Percentiles rank a stretch among this genome's conserved stretches.
phyloP scores from a whole-genome alignment of 73 alveolate genomes.

The Effrenium voratum region DNA sequence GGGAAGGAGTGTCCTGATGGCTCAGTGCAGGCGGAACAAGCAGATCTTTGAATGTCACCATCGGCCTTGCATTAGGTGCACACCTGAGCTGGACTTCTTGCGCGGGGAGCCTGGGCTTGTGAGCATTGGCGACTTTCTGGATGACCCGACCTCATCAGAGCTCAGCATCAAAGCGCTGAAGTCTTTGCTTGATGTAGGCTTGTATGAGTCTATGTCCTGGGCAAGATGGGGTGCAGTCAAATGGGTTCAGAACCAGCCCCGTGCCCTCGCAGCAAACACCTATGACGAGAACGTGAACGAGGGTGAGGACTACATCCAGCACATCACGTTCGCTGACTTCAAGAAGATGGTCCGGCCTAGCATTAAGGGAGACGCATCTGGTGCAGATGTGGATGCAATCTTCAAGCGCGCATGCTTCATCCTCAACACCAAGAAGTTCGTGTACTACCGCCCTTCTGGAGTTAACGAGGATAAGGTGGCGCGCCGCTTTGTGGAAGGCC shows the following conservation, averaged over 20 bases:
- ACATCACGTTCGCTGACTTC: too few relatives aligned
- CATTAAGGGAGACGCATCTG: too few relatives aligned
- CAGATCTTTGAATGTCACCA: neutral
- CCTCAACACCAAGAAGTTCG: too few relatives aligned
- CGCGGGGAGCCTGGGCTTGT: neutral
- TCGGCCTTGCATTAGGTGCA: neutral
- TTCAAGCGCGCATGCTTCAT: too few relatives aligned
- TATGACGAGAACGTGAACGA: neutral
- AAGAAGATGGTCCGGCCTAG: too few relatives aligned
- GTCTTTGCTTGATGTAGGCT: neutral
- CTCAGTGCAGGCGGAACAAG: neutral
- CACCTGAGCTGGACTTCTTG: neutral
- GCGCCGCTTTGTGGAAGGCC: too few relatives aligned
- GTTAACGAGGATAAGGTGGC: too few relatives aligned
- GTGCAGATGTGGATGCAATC: too few relatives aligned
- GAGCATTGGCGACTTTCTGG: constrained; percentile 9
- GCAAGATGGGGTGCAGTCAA: neutral
- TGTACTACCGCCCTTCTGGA: too few relatives aligned
- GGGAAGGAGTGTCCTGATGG: constrained; percentile 1
- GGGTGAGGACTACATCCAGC: too few relatives aligned
- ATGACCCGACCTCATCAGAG: neutral
- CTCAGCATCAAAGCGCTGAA: neutral
- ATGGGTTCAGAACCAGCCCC: constrained; percentile 8
- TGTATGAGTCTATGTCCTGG: too few relatives aligned
- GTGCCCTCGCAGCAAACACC: neutral